Conservation (phyloP, 169 alveolate genomes). For the Babesia bovis region DNA sequence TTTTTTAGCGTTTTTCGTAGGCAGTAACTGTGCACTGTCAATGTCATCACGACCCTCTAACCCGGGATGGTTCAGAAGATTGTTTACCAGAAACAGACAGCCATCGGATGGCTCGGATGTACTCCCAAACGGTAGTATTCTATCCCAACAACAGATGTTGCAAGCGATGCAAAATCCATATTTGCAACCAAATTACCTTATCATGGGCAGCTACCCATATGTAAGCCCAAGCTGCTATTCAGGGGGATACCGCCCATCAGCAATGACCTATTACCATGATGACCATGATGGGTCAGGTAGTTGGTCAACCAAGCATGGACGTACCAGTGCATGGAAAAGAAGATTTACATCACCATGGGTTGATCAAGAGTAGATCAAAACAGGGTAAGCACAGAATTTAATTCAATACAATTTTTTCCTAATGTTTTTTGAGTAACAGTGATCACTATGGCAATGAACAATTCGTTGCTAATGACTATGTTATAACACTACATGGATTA, state of each 20-base stretch:
- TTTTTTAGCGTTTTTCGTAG: conserved; percentile 39
- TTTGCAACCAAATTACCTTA: conserved; percentile 39
- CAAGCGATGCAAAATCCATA: conserved; percentile 42
- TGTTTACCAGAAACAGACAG: neutral
- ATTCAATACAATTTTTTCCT: too few species aligned
- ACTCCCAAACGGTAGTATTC: neutral
- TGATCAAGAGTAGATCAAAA: conserved; percentile 7
- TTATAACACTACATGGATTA: too few species aligned
- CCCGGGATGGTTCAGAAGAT: conserved; percentile 14
- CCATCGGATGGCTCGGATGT: conserved; percentile 18
- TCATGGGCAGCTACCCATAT: conserved; percentile 55
- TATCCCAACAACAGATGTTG: neutral
- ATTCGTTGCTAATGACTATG: too few species aligned
- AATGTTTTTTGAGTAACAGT: too few species aligned
- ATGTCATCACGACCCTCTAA: conserved; percentile 11
- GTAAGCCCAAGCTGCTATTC: conserved; percentile 1
- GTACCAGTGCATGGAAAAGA: conserved; percentile 30
- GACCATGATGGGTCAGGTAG: neutral
- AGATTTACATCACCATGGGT: conserved; percentile 30
- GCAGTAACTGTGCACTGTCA: conserved; percentile 46
- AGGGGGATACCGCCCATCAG: neutral
- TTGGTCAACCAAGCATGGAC: conserved; percentile 5
- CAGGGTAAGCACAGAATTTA: too few species aligned
- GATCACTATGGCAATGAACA: too few species aligned
- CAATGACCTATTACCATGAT: conserved; percentile 15